Base-by-base conservation (phyloP, 2,329 filamentous ascomycete genomes). In the Venturia asperata region DNA sequence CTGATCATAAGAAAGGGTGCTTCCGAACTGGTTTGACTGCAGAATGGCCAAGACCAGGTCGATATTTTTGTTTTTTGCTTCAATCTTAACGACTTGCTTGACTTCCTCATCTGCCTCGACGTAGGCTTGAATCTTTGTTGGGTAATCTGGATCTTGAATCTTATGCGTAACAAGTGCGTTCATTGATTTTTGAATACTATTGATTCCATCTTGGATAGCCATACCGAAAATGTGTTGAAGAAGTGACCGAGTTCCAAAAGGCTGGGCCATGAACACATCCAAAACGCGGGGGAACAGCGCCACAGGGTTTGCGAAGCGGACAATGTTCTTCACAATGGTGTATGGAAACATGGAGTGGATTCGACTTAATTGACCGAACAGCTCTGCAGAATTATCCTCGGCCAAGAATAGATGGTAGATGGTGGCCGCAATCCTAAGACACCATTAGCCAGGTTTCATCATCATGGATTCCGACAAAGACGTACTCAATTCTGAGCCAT, bases 321-420 rank as follows among this genome's bases (percentile, higher is more conserved):
- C 97, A 60, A 96, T 91, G 73, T 97, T 97, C 80, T 99, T 99
- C 74, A 99, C 82, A 61, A 97, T 81, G 0, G 88, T 89, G 74
- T 99, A 99, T 0, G 94, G 94, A 56, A 99, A 89, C 65, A 97
- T 83, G 0, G 92, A 96, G 74, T 99, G 94, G 63, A 97, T 97
- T 67, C 90, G 86, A 78, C 93, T 96, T 5, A 90, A 87, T 76
- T 99, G 94, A 0, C 92, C 91, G 75, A 97, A 97, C 39, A 99
- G 78, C 73, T 99, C 94, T 0, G 94, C 92, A 0, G 93, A 97
- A 76, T 99, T 99, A 77, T 99, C 94, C 75, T 99, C 94, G 6
- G 94, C 94, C 56, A 99, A 83, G 81, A 99, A 99, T 42, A 99
- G 81, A 75, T 99, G 94, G 74, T 99, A 99, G 66, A 97, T 86